Evolutionary conservation across 257 asterid species (phyloP), one percentile per base, ranked within the genome.

Genomic region (Solanum neorickii): DNA sequence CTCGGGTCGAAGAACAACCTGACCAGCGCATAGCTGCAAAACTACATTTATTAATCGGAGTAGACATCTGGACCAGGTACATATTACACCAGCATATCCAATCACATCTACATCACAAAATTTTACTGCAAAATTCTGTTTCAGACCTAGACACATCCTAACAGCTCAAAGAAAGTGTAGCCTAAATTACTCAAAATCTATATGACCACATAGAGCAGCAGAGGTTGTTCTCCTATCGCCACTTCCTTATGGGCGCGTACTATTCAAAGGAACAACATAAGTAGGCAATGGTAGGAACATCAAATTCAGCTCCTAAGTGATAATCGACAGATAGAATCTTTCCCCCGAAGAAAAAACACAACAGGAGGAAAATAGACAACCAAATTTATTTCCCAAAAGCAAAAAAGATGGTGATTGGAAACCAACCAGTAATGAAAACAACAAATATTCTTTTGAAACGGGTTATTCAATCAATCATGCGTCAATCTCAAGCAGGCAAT

Each of bases 1-100:
- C 85, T 93, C 98, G 80, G 93, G 90, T 88, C 92, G 93, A 87
- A 93, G 66, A 87, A 90, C 87, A 86, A 90, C 87, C 89, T 90
- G 94, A 82, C 94, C 94, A 88, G 87, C 83, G 37, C 60, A 92
- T 66, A 90, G 80, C 98, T 94, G 88, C 87, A 82, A 73, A 69
- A 46, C 42, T 6, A 80, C 16, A 46, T 27, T 80, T 16, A 80
- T 80, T 18, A 80, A 9, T 80, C 82, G 39, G 84, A 27, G 68
- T 78, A 16, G 42, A 9, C 42, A 46, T 46, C 59, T 47, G 16
- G 12, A 25, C 25, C 18, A 78, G 9, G 16, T 27, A 80, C 68
- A 47, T 4, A 46, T 29, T 15, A 11, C 84, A 80, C 84, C 68
- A 80, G 11, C 27, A 80, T 27, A 47, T 47, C 41, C 68, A 47